Evolutionary conservation across 768 basidiomycete genomes (phyloP).

Genomic region (Leccinum rimulosum): DNA sequence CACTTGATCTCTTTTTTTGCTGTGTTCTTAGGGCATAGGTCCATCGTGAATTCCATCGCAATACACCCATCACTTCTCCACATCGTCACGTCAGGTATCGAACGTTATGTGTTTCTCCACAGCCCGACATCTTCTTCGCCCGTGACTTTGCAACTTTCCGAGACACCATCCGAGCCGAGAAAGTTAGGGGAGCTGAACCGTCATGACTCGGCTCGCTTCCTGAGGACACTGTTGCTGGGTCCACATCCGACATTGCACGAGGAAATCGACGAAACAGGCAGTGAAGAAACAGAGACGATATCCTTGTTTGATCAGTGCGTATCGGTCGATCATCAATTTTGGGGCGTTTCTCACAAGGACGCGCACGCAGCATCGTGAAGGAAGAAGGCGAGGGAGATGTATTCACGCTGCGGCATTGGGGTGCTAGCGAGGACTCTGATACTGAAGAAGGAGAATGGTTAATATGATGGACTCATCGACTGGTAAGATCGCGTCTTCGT

Average conservation of each 20-base stretch:
- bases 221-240: conserved; percentile 35
- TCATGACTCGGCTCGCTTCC: conserved; percentile 36
- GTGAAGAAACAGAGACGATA: conserved; percentile 51
- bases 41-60: conserved; percentile 72
- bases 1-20: conserved; percentile 3
- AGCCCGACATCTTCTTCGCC: conserved; percentile 62
- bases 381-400: conserved; percentile 58
- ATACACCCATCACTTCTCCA: conserved; percentile 72
- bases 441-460: conserved; percentile 22
- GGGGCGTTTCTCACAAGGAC: conserved; percentile 7
- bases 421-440: conserved; percentile 28
- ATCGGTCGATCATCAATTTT: background rate
- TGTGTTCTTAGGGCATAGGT: conserved; percentile 54
- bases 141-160: conserved; percentile 40
- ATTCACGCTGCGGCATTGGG: conserved; percentile 46
- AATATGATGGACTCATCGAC: conserved; percentile 24
- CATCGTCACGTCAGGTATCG: conserved; percentile 70
- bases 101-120: conserved; percentile 66
- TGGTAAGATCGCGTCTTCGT: background rate
- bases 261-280: conserved; percentile 24
- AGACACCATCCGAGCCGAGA: conserved; percentile 50
- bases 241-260: conserved; percentile 28
- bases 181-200: conserved; percentile 34
- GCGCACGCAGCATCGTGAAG: conserved; percentile 49
- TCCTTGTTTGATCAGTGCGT: conserved; percentile 72